Evolutionary conservation across 768 basidiomycete genomes (phyloP).

Genomic region (Steccherinum ochraceum): DNA sequence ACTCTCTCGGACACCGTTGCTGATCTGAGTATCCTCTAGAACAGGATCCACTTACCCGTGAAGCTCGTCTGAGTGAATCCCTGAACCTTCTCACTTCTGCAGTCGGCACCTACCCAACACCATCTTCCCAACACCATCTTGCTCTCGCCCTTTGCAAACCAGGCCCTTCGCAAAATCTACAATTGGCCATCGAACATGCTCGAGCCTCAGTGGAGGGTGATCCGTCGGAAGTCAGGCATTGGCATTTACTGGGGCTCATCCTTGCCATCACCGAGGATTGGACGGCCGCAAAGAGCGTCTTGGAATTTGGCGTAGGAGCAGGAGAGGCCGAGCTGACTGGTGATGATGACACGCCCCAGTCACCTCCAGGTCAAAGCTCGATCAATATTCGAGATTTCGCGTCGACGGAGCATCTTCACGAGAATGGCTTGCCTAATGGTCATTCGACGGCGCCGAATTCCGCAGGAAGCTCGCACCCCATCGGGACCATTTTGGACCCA

Average conservation of each 20-base stretch:
- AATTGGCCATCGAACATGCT: constrained; percentile 61
- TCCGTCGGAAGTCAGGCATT: constrained; percentile 60
- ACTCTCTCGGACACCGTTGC: background rate
- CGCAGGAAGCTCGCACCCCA: background rate
- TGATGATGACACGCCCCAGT: constrained; percentile 15
- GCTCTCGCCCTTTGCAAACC: constrained; percentile 66
- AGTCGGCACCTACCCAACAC: constrained; percentile 39
- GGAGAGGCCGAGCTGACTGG: constrained; percentile 40
- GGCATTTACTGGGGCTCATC: constrained; percentile 86
- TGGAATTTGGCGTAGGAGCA: constrained; percentile 69
- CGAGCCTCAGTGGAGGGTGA: constrained; percentile 69
- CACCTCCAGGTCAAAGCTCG: background rate
- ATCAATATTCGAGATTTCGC: constrained; percentile 10
- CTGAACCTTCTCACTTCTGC: constrained; percentile 45
- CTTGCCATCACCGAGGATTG: constrained; percentile 77
- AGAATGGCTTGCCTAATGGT: background rate
- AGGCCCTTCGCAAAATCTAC: constrained; percentile 57
- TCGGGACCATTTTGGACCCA: constrained; percentile 24
- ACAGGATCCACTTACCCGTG: constrained; percentile 56
- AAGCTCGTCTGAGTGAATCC: constrained; percentile 50
- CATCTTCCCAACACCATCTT: constrained; percentile 71
- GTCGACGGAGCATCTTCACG: background rate
- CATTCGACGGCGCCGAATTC: background rate
- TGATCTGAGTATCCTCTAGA: constrained; percentile 36
- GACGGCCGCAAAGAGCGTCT: constrained; percentile 65